These are phyloP conservation scores for Jatropha podagrica DNA, from an alignment of 441 rosid genomes.

Conservation along the genomic window DNA sequence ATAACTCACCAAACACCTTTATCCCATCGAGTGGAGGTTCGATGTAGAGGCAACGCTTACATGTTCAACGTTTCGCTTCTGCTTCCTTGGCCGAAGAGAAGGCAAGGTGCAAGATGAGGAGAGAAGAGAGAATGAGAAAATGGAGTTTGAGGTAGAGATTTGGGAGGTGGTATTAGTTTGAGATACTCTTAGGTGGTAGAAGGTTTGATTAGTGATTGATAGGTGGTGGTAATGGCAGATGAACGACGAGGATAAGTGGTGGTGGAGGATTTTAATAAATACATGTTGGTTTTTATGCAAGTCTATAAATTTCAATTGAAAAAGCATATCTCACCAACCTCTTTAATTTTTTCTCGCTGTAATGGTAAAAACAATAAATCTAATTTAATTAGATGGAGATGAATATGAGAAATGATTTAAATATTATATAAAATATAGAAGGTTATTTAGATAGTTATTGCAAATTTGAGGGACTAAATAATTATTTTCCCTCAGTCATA, in stretches of 20 bases:
- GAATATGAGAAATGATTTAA: too few species aligned
- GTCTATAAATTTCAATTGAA: too few species aligned
- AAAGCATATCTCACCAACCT: too few species aligned
- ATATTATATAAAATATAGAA: too few species aligned
- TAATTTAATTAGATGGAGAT: too few species aligned
- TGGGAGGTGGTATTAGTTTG: not conserved
- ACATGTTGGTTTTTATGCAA: too few species aligned
- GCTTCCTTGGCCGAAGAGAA: constrained; percentile 96
- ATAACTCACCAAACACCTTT: constrained; percentile 57
- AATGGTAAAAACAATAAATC: too few species aligned
- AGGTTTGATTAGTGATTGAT: constrained; percentile 29
- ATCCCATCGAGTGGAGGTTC: constrained; percentile 92
- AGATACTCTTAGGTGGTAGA: constrained; percentile 28
- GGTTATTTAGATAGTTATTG: too few species aligned
- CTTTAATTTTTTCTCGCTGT: too few species aligned
- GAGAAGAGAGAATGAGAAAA: constrained; percentile 8
- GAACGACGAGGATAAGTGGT: constrained; percentile 54
- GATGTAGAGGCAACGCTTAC: constrained; percentile 84
- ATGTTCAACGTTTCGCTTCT: constrained; percentile 85
- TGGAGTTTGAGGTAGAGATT: constrained; percentile 21
- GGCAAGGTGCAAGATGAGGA: constrained; percentile 42
- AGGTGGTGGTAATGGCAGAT: constrained; percentile 14
- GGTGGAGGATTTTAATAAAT: not conserved
- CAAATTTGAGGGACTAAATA: too few species aligned
- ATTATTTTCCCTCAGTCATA: too few species aligned